A percentile compares a stretch with the other conserved stretches of the same genome.
These are phyloP conservation scores for Fonticula alba DNA, from an alignment of 78 protist genomes.

Conservation along the genomic window DNA sequence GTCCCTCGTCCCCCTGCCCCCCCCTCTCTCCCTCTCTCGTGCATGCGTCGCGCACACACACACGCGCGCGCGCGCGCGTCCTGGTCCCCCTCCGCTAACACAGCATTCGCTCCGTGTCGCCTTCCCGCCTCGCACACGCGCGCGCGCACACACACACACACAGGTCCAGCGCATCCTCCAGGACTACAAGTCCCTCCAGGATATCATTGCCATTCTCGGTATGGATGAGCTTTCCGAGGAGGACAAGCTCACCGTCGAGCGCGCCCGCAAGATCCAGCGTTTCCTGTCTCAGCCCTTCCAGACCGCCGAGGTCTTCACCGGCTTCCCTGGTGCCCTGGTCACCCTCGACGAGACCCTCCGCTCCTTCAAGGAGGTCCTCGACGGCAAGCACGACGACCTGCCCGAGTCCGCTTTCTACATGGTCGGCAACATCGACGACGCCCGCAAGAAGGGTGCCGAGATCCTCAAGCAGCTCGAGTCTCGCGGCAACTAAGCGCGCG, in stretches of 20 bases:
- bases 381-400: slow-evolving; percentile 76
- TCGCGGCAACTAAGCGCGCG: no score
- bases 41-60: not conserved
- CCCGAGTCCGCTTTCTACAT: slow-evolving; percentile 95
- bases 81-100: not conserved
- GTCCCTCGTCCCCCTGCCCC: no score
- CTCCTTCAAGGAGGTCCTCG: slow-evolving; percentile 16
- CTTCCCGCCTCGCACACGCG: not conserved
- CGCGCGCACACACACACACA: no score
- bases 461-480: no score
- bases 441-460: no score
- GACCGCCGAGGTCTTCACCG: slow-evolving; percentile 95
- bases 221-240: slow-evolving; percentile 94
- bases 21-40: not conserved
- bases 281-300: slow-evolving; percentile 98
- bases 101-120: not conserved
- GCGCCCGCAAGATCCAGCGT: slow-evolving; percentile 91
- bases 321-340: slow-evolving; percentile 76
- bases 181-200: slow-evolving; percentile 93
- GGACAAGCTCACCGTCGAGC: slow-evolving; percentile 82
- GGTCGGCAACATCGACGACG: slow-evolving; percentile 22
- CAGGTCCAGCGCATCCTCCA: slow-evolving; percentile 73
- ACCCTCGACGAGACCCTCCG: slow-evolving; percentile 11
- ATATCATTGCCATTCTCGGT: slow-evolving; percentile 97
- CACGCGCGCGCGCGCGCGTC: not conserved